Evolutionary conservation across 768 basidiomycete genomes (phyloP).

Genomic region (Peribolospora baueri): DNA sequence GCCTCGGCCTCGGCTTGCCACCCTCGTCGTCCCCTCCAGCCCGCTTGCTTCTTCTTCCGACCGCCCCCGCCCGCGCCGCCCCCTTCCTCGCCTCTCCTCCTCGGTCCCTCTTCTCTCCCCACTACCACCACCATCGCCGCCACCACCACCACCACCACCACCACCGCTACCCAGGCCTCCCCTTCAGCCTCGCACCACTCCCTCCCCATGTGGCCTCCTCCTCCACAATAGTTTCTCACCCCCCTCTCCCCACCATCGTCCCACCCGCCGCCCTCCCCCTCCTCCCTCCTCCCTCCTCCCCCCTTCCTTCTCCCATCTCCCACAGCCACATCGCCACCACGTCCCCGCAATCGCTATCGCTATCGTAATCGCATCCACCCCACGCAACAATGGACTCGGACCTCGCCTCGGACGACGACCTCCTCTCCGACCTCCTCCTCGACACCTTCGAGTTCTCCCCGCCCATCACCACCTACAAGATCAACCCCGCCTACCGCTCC

Average conservation of each 20-base stretch:
- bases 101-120: neutral
- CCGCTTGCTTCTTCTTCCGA: neutral
- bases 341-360: no score
- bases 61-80: neutral
- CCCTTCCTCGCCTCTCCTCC: neutral
- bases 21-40: no score
- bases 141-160: constrained; percentile 1
- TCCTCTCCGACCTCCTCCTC: no score
- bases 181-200: constrained; percentile 6
- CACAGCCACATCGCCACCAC: no score
- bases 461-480: no score
- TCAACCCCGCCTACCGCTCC: no score
- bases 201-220: neutral
- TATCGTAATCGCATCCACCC: no score
- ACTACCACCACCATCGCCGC: neutral
- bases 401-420: no score
- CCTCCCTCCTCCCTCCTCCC: constrained; percentile 5
- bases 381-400: no score
- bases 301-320: neutral
- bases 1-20: no score
- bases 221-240: neutral
- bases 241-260: neutral
- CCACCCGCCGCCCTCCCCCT: neutral
- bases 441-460: no score
- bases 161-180: neutral